Percentiles rank a stretch among this genome's conserved stretches.
Conservation (phyloP, 2,329 filamentous ascomycete species). For the Penicillium thymicola region DNA sequence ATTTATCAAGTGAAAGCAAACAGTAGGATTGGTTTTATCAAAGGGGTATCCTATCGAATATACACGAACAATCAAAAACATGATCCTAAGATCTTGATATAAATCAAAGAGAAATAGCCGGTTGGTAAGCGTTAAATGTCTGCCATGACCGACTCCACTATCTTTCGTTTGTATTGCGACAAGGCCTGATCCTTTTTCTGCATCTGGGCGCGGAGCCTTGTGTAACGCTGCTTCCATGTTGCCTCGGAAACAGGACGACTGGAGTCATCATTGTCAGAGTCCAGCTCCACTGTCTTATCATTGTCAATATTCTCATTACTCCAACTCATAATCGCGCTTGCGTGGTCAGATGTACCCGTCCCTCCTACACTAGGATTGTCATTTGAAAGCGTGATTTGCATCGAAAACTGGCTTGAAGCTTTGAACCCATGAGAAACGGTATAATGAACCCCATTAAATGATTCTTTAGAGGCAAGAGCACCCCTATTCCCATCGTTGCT, state of each 20-base stretch:
- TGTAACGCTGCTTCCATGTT: slow-evolving; percentile 42
- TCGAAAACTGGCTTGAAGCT: slow-evolving; percentile 22
- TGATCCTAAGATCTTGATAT: background rate
- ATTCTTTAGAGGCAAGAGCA: slow-evolving; percentile 7
- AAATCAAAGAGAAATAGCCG: background rate
- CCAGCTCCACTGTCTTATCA: slow-evolving; percentile 18
- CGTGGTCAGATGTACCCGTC: slow-evolving; percentile 8
- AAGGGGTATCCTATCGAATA: slow-evolving; percentile 5
- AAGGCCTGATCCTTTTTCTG: slow-evolving; percentile 39
- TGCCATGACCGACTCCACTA: slow-evolving; percentile 45
- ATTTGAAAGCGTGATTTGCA: slow-evolving; percentile 27
- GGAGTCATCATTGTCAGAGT: slow-evolving; percentile 27
- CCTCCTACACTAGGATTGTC: slow-evolving; percentile 8
- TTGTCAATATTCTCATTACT: slow-evolving; percentile 12
- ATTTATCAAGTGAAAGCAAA: background rate
- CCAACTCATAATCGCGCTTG: background rate
- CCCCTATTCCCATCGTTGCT: slow-evolving; percentile 3
- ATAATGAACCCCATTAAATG: slow-evolving; percentile 16
- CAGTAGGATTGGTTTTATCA: background rate
- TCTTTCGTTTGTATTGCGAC: slow-evolving; percentile 41
- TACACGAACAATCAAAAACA: background rate
- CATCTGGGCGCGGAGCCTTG: slow-evolving; percentile 38
- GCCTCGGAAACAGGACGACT: slow-evolving; percentile 24
- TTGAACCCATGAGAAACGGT: slow-evolving; percentile 29
- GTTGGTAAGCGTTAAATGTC: slow-evolving; percentile 28